Conservation (phyloP, 2,329 filamentous ascomycete genomes). For the Calonectria hawksworthii region DNA sequence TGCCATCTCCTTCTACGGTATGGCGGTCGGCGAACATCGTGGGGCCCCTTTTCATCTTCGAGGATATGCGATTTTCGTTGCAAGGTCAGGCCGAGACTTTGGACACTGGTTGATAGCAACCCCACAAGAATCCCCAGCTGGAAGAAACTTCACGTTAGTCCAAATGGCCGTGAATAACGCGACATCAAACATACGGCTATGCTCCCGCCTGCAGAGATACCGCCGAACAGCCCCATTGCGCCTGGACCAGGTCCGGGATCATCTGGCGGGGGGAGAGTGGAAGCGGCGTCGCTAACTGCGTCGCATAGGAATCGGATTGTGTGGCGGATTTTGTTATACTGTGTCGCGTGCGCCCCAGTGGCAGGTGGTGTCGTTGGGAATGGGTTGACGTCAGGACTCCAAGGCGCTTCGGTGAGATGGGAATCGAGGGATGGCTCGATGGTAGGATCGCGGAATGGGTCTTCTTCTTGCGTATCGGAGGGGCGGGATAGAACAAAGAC, state of each 20-base stretch:
- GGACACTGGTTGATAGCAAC: constrained; percentile 91
- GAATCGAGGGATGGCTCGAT: constrained; percentile 21
- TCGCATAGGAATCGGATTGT: constrained; percentile 43
- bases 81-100: constrained; percentile 93
- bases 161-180: neutral
- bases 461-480: constrained; percentile 6
- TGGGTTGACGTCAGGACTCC: constrained; percentile 33
- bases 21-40: constrained; percentile 85
- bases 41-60: constrained; percentile 90
- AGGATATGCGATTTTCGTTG: constrained; percentile 98
- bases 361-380: constrained; percentile 18
- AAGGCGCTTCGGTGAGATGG: neutral
- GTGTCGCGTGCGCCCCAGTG: neutral
- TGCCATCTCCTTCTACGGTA: constrained; percentile 95
- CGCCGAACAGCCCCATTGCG: constrained; percentile 80
- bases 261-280: constrained; percentile 58
- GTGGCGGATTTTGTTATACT: constrained; percentile 1
- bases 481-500: neutral
- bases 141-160: constrained; percentile 37
- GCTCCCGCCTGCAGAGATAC: constrained; percentile 82
- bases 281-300: constrained; percentile 30
- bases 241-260: constrained; percentile 57
- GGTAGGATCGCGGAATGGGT: constrained; percentile 23
- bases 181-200: constrained; percentile 72
- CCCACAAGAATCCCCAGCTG: constrained; percentile 95